Conservation (phyloP, 2,329 filamentous ascomycete species). For the Diaporthe destruens region DNA sequence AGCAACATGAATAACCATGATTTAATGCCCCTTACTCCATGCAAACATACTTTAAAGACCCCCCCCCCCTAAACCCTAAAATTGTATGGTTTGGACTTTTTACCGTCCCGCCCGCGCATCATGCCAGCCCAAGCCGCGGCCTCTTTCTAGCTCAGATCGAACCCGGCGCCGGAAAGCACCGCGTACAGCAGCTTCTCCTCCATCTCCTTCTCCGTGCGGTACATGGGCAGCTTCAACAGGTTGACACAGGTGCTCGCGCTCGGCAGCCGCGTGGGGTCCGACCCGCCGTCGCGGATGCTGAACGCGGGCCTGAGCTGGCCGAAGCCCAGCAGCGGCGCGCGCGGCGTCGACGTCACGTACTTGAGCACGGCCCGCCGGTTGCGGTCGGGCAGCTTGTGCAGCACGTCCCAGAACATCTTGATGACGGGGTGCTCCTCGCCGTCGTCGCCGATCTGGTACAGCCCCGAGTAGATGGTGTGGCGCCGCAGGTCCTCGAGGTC, state of each 20-base stretch:
- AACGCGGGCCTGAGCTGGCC: slow-evolving; percentile 86
- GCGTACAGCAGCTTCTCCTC: slow-evolving; percentile 90
- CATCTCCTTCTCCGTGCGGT: slow-evolving; percentile 74
- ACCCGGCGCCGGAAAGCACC: slow-evolving; percentile 89
- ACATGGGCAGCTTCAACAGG: slow-evolving; percentile 89
- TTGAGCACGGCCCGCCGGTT: slow-evolving; percentile 90
- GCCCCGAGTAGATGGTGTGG: slow-evolving; percentile 88
- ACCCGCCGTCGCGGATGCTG: slow-evolving; percentile 86
- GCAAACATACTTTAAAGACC: not conserved
- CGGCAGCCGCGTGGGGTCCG: slow-evolving; percentile 82
- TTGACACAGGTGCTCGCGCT: slow-evolving; percentile 98
- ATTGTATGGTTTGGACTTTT: not conserved
- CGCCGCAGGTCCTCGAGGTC: slow-evolving; percentile 86
- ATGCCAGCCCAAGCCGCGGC: not conserved
- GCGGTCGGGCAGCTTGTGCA: slow-evolving; percentile 79
- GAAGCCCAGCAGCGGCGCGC: slow-evolving; percentile 91
- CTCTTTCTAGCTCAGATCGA: slow-evolving; percentile 76
- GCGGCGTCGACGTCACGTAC: slow-evolving; percentile 93
- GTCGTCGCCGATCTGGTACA: slow-evolving; percentile 92
- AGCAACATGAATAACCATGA: not conserved
- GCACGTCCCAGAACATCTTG: slow-evolving; percentile 90
- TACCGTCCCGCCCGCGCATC: not conserved
- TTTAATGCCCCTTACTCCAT: slow-evolving; percentile 1
- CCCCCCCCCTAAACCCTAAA: not conserved
- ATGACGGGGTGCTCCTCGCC: slow-evolving; percentile 87